Evolutionary conservation across 257 asterid species (phyloP).

Genomic region (Nicotiana otophora): DNA sequence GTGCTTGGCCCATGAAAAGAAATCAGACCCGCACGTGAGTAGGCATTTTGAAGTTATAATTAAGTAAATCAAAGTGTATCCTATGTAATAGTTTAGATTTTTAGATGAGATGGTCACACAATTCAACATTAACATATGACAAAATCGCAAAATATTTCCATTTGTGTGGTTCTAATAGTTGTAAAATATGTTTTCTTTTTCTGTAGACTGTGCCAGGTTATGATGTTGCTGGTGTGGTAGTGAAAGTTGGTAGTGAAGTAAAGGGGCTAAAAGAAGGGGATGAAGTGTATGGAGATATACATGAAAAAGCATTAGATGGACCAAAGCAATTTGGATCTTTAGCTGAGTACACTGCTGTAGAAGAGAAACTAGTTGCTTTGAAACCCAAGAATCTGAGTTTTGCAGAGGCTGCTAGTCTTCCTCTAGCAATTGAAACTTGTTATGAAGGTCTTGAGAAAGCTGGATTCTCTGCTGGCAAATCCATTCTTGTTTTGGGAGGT

Average conservation of each 20-base stretch:
- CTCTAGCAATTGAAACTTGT: conserved; percentile 86
- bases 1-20: not conserved
- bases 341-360: conserved; percentile 83
- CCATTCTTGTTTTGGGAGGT: conserved; percentile 93
- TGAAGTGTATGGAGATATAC: conserved; percentile 75
- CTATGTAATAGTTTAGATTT: not conserved
- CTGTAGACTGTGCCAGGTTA: conserved; percentile 83
- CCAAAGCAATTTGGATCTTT: conserved; percentile 76
- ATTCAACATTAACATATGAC: not conserved
- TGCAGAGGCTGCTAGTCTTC: conserved; percentile 72
- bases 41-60: not conserved
- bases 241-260: conserved; percentile 80
- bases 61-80: not conserved
- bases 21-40: not conserved
- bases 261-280: conserved; percentile 78
- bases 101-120: not conserved
- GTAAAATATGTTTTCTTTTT: not conserved
- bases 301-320: conserved; percentile 73
- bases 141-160: not conserved
- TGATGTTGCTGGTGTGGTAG: conserved; percentile 89
- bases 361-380: conserved; percentile 75
- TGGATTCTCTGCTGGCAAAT: conserved; percentile 67
- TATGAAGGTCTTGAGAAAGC: conserved; percentile 78
- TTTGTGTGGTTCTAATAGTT: not conserved
- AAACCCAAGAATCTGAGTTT: conserved; percentile 75